Evolutionary conservation across 2,329 filamentous ascomycete genomes (phyloP), one percentile per base, ranked within the genome.

Genomic region (Colletotrichum sp.): DNA sequence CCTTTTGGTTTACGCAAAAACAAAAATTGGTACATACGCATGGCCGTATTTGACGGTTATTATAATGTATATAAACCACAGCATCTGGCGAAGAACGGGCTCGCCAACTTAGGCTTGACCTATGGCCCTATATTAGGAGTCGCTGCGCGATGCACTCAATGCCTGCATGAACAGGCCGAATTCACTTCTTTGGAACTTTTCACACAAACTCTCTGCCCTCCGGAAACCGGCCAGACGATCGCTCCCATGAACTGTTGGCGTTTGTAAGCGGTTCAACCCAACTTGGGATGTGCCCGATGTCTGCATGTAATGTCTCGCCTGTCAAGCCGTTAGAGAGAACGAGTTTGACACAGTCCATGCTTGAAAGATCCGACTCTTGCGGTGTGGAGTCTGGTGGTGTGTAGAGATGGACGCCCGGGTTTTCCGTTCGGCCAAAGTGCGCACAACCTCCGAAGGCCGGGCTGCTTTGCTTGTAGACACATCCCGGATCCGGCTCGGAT

Each of bases 1-100:
- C 28, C 36, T 39, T 66, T 52, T 21, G 12, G 63, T 39, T 55
- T 7, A 24, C 15, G 49, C 18, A 32, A 44, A 21, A 34, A 69
- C 32, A 18, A 34, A 32, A 34, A 44, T 28, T 24, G 34, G 64
- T 52, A 69, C 44, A 73, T 74, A 69, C 18, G 59, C 57, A 65
- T 28, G 28, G 30, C 59, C 59, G 30, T 63, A 21, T 34, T 32
- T n/a, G n/a, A 62, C 55, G 74, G 59, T 30, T 44, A 24, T 59
- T 66, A 34, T 69, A 76, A 74, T 69, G 59, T 74, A 66, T 69
- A 69, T 76, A 76, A 12, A 57, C 24, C 12, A 73, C 12, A 44
- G 44, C 64, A 60, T 63, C 34, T 65, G 64, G 34, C 70, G 32
- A 52, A 52, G 44, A 30, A 69, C 26, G 49, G 44, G 24, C 57